Conservation (phyloP, 176 grass and related monocot genomes). For the Otatea glauca region DNA sequence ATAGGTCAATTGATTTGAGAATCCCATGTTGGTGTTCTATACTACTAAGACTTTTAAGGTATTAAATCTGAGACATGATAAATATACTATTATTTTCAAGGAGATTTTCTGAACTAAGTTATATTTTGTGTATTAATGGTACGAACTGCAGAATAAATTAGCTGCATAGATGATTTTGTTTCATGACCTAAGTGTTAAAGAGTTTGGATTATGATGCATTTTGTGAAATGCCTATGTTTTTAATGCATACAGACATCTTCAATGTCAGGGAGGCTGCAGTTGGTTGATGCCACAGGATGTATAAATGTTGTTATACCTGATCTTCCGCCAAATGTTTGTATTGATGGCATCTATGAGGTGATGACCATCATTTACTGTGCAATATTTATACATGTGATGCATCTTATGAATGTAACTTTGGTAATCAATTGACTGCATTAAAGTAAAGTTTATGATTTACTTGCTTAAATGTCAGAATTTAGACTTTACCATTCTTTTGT, state of each 20-base stretch:
- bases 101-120: not conserved
- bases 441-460: slow-evolving; percentile 4
- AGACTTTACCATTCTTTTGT: not conserved
- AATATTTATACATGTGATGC: slow-evolving; percentile 20
- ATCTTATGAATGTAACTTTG: slow-evolving; percentile 14
- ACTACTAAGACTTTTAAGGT: not conserved
- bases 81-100: slow-evolving; percentile 18
- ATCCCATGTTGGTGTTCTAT: not conserved
- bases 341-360: slow-evolving; percentile 80
- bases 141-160: not conserved
- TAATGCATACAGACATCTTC: slow-evolving; percentile 65
- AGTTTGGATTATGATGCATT: slow-evolving; percentile 23
- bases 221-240: slow-evolving; percentile 38
- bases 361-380: slow-evolving; percentile 1
- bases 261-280: slow-evolving; percentile 66
- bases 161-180: slow-evolving; percentile 3
- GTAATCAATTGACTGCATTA: slow-evolving; percentile 11
- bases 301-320: slow-evolving; percentile 79
- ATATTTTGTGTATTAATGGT: not conserved
- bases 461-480: slow-evolving; percentile 18
- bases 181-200: slow-evolving; percentile 17
- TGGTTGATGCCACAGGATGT: slow-evolving; percentile 85
- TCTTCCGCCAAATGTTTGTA: slow-evolving; percentile 52
- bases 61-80: not conserved
- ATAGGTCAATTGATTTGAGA: slow-evolving; percentile 13